phyloP scores from a whole-genome alignment of 306 rosid species.

The Quercus aquifolioides region DNA sequence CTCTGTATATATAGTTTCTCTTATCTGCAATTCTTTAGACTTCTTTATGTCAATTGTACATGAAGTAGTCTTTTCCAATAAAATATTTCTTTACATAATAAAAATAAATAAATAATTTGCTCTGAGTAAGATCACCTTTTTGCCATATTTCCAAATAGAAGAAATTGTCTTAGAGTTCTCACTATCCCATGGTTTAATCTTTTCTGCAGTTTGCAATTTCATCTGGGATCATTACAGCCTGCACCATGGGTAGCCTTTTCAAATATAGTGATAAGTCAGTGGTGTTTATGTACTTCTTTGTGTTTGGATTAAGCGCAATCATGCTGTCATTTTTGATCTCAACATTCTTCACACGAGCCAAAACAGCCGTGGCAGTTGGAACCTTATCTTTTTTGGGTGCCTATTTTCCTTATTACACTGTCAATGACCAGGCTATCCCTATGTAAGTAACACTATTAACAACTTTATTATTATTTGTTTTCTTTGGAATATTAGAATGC shows the following conservation, averaged over 20 bases:
- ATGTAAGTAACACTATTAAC: conserved; percentile 51
- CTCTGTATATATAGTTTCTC: no score
- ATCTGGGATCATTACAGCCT: conserved; percentile 70
- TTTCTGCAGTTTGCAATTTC: conserved; percentile 79
- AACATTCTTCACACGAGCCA: conserved; percentile 83
- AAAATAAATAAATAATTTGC: conserved; percentile 14
- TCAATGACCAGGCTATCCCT: conserved; percentile 70
- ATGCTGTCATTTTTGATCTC: conserved; percentile 89
- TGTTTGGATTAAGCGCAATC: conserved; percentile 89
- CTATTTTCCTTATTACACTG: conserved; percentile 90
- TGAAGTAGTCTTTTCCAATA: no score
- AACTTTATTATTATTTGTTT: conserved; percentile 5
- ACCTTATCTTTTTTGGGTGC: conserved; percentile 82
- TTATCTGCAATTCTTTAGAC: no score
- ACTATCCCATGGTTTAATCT: conserved; percentile 29
- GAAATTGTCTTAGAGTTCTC: conserved; percentile 20
- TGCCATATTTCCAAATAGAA: conserved; percentile 2
- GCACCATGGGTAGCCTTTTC: conserved; percentile 85
- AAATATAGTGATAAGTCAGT: conserved; percentile 87
- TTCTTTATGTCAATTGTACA: no score
- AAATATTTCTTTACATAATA: conserved; percentile 19
- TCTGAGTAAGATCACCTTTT: no score
- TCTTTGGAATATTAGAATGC: conserved; percentile 8
- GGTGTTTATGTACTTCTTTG: conserved; percentile 87
- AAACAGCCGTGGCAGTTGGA: conserved; percentile 99